Conservation (phyloP, 164 flowering plant species). For the Macadamia tetraphylla region DNA sequence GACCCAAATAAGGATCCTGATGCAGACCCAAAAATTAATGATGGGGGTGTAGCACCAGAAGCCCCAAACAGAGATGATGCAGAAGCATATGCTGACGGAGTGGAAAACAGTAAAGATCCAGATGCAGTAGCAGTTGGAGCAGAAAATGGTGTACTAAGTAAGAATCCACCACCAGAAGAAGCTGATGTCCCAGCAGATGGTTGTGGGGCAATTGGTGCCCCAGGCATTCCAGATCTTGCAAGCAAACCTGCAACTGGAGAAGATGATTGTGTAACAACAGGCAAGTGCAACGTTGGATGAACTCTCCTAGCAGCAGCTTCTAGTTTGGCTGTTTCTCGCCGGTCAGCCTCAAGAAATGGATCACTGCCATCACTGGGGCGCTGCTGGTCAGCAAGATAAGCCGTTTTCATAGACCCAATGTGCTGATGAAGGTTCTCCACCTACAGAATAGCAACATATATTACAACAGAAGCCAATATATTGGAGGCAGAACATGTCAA, state of each 20-base stretch:
- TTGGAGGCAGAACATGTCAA: not conserved
- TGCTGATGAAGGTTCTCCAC: constrained; percentile 93
- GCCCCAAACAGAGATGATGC: constrained; percentile 48
- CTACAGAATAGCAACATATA: constrained; percentile 27
- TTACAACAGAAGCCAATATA: not conserved
- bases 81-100: constrained; percentile 56
- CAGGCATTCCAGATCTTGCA: constrained; percentile 50
- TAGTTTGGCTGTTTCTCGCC: constrained; percentile 81
- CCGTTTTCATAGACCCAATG: constrained; percentile 90
- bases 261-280: constrained; percentile 56
- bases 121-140: constrained; percentile 14
- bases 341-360: constrained; percentile 97
- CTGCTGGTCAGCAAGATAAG: constrained; percentile 90
- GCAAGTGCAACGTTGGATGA: constrained; percentile 89
- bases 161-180: constrained; percentile 58
- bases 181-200: constrained; percentile 40
- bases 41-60: constrained; percentile 52
- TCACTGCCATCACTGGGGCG: constrained; percentile 73
- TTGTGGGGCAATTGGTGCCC: constrained; percentile 37
- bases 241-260: constrained; percentile 68
- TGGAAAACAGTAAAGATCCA: constrained; percentile 53
- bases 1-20: constrained; percentile 51
- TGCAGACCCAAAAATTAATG: constrained; percentile 50
- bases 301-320: constrained; percentile 93
- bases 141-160: constrained; percentile 53